Evolutionary conservation across 139 green algal species (phyloP).

Genomic region (Edaphochlamys debaryana): DNA sequence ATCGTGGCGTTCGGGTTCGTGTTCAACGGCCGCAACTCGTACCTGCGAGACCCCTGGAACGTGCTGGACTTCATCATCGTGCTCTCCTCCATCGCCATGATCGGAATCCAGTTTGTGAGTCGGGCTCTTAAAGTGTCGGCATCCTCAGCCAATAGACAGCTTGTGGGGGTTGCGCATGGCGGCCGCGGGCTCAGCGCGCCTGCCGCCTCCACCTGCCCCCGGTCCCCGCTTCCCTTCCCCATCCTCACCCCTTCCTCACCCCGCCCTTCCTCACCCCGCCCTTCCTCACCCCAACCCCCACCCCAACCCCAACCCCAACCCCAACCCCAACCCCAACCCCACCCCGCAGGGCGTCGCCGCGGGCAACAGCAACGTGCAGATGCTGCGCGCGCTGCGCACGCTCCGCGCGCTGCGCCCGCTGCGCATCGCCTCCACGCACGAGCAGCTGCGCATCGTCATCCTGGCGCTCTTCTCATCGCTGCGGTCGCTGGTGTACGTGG

Average conservation of each 20-base stretch:
- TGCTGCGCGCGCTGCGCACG: constrained; percentile 54
- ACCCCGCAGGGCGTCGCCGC: too few species aligned
- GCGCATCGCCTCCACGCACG: constrained; percentile 57
- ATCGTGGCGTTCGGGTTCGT: constrained; percentile 64
- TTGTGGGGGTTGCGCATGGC: too few species aligned
- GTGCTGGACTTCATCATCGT: not conserved
- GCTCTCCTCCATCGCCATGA: not conserved
- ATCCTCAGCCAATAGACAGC: too few species aligned
- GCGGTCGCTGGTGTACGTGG: constrained; percentile 66
- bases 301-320: too few species aligned
- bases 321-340: too few species aligned
- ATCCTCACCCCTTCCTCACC: too few species aligned
- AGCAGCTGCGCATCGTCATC: constrained; percentile 74
- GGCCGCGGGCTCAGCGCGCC: too few species aligned
- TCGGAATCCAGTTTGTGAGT: not conserved
- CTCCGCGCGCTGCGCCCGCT: constrained; percentile 66
- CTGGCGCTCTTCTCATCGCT: constrained; percentile 68
- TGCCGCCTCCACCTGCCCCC: too few species aligned
- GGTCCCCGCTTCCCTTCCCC: too few species aligned
- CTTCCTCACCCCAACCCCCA: too few species aligned
- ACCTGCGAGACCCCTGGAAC: constrained; percentile 64
- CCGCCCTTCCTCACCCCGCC: too few species aligned
- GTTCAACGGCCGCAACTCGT: constrained; percentile 47
- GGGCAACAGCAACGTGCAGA: not conserved
- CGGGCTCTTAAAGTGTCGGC: not conserved